Percentiles rank a stretch among this genome's conserved stretches.
These are phyloP conservation scores for Coniferiporia sulphurascens DNA, from an alignment of 1,284 basidiomycete genomes.

Conservation along the genomic window DNA sequence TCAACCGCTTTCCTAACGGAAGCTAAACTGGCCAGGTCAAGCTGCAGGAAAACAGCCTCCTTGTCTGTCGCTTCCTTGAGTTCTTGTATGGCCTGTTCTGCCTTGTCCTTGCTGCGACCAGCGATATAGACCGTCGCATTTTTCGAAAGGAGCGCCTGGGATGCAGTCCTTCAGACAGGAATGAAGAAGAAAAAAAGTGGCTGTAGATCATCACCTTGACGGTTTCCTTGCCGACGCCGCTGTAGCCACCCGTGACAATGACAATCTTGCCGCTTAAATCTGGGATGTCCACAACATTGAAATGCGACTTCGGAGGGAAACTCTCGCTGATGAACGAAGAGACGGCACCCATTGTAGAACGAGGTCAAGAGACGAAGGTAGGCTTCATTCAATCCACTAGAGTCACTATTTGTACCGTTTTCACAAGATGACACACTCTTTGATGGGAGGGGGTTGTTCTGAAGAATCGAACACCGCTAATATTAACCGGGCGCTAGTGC, in stretches of 20 bases:
- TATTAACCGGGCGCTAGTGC: background rate
- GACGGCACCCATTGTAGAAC: conserved; percentile 15
- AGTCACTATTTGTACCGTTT: too few relatives aligned
- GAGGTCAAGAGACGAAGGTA: background rate
- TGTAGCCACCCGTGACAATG: conserved; percentile 3
- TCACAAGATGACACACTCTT: background rate
- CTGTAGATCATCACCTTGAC: background rate
- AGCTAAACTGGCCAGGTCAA: conserved; percentile 39
- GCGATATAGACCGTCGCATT: conserved; percentile 54
- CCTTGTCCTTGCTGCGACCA: conserved; percentile 37
- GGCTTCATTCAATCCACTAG: too few relatives aligned
- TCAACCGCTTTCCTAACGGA: conserved; percentile 34
- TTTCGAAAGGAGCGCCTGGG: conserved; percentile 33
- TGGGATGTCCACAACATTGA: conserved; percentile 6
- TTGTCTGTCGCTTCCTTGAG: conserved; percentile 36
- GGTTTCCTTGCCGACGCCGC: conserved; percentile 5
- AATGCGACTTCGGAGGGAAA: conserved; percentile 1
- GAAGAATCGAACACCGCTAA: background rate
- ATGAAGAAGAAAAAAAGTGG: too few relatives aligned
- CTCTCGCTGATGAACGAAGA: background rate
- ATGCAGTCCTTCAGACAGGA: background rate
- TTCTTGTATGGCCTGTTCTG: conserved; percentile 38
- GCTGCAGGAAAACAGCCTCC: conserved; percentile 35
- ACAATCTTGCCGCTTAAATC: conserved; percentile 2
- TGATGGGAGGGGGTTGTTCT: background rate